Conservation (phyloP, 345 rosid species). For the Passiflora organensis region DNA sequence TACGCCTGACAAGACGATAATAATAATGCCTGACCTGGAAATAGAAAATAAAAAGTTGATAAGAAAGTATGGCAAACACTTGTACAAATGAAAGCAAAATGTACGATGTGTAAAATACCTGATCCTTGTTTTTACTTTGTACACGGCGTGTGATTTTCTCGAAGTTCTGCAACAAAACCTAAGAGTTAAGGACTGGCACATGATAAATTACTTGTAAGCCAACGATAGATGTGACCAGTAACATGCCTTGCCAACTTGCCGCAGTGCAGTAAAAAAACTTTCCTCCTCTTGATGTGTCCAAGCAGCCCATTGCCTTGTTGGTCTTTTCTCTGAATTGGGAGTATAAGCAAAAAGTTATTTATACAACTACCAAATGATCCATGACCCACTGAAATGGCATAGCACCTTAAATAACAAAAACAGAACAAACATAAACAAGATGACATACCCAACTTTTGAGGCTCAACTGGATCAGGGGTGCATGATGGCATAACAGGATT, state of each 20-base stretch:
- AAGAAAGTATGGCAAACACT: constrained; percentile 10
- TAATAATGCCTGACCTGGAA: constrained; percentile 98
- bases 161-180: constrained; percentile 59
- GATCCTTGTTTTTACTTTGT: constrained; percentile 98
- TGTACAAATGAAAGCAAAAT: constrained; percentile 6
- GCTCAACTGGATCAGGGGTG: constrained; percentile 24
- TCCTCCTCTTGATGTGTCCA: constrained; percentile 99
- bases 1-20: constrained; percentile 93
- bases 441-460: constrained; percentile 57
- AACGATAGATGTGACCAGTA: constrained; percentile 10
- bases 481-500: constrained; percentile 37
- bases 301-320: constrained; percentile 98
- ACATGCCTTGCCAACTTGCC: constrained; percentile 96
- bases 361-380: constrained; percentile 5
- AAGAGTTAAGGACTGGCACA: constrained; percentile 12
- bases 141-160: constrained; percentile 95
- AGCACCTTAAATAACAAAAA: constrained; percentile 3
- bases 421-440: constrained; percentile 14
- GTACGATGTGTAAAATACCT: constrained; percentile 42
- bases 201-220: neutral
- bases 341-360: constrained; percentile 2
- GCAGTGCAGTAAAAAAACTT: constrained; percentile 92
- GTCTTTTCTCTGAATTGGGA: constrained; percentile 58
- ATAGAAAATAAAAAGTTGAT: constrained; percentile 9
- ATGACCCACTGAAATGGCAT: neutral